Percentiles rank a stretch among this genome's conserved stretches.
Conservation (phyloP, 2,329 filamentous ascomycete genomes). For the Beauveria medogensis region DNA sequence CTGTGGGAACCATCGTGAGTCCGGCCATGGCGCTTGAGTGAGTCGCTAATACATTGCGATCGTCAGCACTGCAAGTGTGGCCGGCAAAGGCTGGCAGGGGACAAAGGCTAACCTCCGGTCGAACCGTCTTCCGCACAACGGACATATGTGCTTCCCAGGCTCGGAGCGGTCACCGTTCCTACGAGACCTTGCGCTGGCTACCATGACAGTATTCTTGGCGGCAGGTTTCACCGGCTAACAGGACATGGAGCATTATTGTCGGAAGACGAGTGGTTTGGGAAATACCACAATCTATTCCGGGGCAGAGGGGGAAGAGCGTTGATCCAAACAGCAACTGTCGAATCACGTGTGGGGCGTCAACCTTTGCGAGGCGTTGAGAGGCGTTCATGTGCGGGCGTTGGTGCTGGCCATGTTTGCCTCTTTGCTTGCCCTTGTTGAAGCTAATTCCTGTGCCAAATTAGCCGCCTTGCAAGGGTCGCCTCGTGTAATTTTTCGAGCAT, state of each 20-base stretch:
- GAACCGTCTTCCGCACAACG: background rate
- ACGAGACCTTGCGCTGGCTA: background rate
- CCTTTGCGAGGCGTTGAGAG: too few relatives aligned
- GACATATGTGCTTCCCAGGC: background rate
- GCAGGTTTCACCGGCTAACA: background rate
- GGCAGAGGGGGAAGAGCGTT: too few relatives aligned
- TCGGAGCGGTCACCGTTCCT: background rate
- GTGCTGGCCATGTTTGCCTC: too few relatives aligned
- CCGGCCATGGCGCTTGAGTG: background rate
- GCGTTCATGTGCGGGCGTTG: too few relatives aligned
- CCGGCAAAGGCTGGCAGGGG: background rate
- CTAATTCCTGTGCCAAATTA: too few relatives aligned
- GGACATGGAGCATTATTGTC: background rate
- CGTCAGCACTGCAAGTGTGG: background rate
- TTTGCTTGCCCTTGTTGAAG: too few relatives aligned
- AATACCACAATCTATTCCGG: background rate
- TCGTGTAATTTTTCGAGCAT: too few relatives aligned
- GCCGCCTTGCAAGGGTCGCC: too few relatives aligned
- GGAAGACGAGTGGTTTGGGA: background rate
- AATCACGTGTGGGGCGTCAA: too few relatives aligned
- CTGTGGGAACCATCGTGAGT: background rate
- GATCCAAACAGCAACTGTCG: too few relatives aligned
- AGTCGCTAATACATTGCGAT: background rate
- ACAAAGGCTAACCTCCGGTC: background rate
- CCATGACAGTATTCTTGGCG: background rate